Evolutionary conservation across 2,329 filamentous ascomycete species (phyloP), one percentile per base, ranked within the genome.

Genomic region (Hypoxylon sp.): DNA sequence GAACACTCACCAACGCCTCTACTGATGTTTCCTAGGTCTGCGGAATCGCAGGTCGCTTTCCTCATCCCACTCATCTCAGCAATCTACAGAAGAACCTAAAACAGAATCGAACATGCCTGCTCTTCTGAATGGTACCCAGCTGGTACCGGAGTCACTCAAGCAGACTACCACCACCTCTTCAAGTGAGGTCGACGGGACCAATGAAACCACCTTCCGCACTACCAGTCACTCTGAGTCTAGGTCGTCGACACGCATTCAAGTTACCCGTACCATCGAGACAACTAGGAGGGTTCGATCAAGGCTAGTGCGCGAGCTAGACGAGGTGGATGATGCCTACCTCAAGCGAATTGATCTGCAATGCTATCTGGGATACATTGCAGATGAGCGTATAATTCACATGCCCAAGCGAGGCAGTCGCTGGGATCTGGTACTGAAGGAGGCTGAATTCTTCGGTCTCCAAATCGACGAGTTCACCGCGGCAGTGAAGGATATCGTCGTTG

Each of bases 361-460:
- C 4, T 80, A 80, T 46, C 74, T 80, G 12, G 68, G 74, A 20
- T 77, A 74, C 67, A 80, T 81, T 53, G 74, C 75, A 9, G 76
- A 80, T 59, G 75, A 80, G 55, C 78, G 79, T 26, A 72, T 80
- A 12, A 75, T 78, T 14, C 78, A 80, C 54, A 81, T 81, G 78
- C 79, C 79, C 2, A 72, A 73, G 4, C 71, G 76, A 38, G 79
- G 78, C n/a, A 80, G 78, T 53, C 74, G 78, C 48, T 81, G 79
- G 79, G 79, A 81, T 57, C 75, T 77, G 0, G 78, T 81, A 1
- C 70, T 81, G 28, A 78, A 76, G 38, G 75, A 77, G 14, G 79
- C 79, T 2, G 78, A 81, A 61, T 80, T 78, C 73, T 81, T 80
- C 44, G 79, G 78, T 2, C 72, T 80, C 4, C 79, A 80, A 62